Percentiles rank a stretch among this genome's conserved stretches.
Evolutionary conservation across 371 early-diverging fungal species (phyloP).

Genomic region (Conidiobolus incongruus): DNA sequence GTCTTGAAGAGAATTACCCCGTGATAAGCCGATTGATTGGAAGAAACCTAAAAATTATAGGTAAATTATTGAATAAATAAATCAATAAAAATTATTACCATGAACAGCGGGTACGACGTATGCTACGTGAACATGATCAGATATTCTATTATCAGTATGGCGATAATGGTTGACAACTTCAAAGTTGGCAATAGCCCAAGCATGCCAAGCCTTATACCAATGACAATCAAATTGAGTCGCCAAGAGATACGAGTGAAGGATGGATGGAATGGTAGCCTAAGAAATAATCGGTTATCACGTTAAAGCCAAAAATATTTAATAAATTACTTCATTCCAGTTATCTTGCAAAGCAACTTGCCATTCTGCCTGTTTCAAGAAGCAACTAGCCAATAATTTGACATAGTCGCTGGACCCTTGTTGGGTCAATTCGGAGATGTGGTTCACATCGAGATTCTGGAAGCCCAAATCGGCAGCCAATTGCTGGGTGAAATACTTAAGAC

Average conservation of each 20-base stretch:
- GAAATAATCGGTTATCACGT: no score
- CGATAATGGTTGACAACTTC: slow-evolving; percentile 67
- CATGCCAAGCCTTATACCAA: slow-evolving; percentile 98
- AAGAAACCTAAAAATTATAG: no score
- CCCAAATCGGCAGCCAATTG: slow-evolving; percentile 30
- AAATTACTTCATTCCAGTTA: slow-evolving; percentile 41
- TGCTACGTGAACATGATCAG: no score
- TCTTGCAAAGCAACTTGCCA: slow-evolving; percentile 74
- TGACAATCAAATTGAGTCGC: slow-evolving; percentile 82
- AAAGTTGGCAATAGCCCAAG: slow-evolving; percentile 91
- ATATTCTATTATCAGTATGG: no score
- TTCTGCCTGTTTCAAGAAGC: slow-evolving; percentile 80
- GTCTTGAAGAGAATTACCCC: slow-evolving; percentile 84
- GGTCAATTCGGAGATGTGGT: neutral
- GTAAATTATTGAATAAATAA: no score
- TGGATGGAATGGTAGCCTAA: slow-evolving; percentile 58
- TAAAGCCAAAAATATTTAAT: no score
- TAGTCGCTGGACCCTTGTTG: slow-evolving; percentile 2
- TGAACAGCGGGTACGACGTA: slow-evolving; percentile 18
- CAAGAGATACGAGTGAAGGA: slow-evolving; percentile 54
- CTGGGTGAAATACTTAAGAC: slow-evolving; percentile 35
- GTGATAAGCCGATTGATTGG: slow-evolving; percentile 80
- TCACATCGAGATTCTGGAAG: slow-evolving; percentile 9
- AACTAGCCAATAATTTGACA: slow-evolving; percentile 49
- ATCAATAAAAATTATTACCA: no score